Base-by-base conservation (phyloP, 1,284 basidiomycete species). In the Leccinum griseonigrum region DNA sequence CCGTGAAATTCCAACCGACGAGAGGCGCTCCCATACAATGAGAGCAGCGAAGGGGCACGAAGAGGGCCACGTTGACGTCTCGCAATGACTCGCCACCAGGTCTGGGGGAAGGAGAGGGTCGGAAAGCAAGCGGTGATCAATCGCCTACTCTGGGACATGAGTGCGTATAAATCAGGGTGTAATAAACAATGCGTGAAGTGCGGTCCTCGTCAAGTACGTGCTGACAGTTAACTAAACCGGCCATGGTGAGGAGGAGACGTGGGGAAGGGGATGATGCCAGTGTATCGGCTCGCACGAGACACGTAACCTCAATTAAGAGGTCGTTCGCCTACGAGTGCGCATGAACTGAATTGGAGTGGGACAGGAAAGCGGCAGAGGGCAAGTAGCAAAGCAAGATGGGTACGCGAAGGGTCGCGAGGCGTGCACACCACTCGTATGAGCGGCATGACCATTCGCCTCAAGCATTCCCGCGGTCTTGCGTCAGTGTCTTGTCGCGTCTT, bases 301-400 rank as follows among this genome's bases (percentile, higher is more conserved):
- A 86, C 85, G 85, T 77, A 83, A 86, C 85, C 86, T 82, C 88
- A 89, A 69, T 74, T 62, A 90, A 89, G 87, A 83, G 86, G 85
- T 87, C 85, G 85, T 87, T 61, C 84, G 81, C 82, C 83, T 84
- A 68, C 82, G 69, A 85, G 81, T 80, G 77, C 78, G 79, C 71
- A 78, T 78, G 84, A 81, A 78, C 73, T 75, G 83, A 77, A 72
- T 73, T 67, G 78, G 82, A 78, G 61, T 69, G 83, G 80, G 81
- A 82, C 55, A 32, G 74, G 71, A 74, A 75, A 66, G 68, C 65
- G 71, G 71, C 70, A 74, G 65, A 66, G 77, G 79, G 81, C 80
- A 65, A 64, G 56, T 66, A 71, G 76, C 77, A 78, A 75, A 76
- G 78, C 76, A 74, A 72, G 76, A 75, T 26, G 74, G 32, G 67